phyloP scores from a whole-genome alignment of 2,329 filamentous ascomycete genomes.

The Thielaviopsis punctulata region DNA sequence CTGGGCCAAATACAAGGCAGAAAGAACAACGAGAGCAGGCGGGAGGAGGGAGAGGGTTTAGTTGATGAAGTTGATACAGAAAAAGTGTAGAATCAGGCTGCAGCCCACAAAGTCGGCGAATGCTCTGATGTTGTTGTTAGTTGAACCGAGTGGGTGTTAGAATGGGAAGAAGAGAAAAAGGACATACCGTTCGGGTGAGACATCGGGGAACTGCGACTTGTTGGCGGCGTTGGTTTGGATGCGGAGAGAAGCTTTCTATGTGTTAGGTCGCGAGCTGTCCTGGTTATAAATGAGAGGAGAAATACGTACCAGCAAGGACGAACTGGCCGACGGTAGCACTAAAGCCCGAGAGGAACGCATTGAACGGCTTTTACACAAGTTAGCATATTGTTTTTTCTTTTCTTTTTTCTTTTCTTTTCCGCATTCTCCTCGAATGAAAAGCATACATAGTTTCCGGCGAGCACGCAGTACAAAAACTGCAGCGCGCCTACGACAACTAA shows the following conservation, averaged over 20 bases:
- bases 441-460: conserved; percentile 88
- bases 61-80: conserved; percentile 99
- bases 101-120: conserved; percentile 95
- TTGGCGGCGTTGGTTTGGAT: conserved; percentile 84
- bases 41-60: conserved; percentile 25
- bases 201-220: conserved; percentile 55
- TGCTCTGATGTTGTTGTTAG: conserved; percentile 36
- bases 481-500: conserved; percentile 70
- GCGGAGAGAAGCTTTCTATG: conserved; percentile 45
- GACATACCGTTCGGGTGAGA: conserved; percentile 62
- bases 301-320: conserved; percentile 61
- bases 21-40: neutral
- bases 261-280: neutral
- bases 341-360: conserved; percentile 94
- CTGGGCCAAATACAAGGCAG: neutral
- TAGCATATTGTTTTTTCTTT: neutral
- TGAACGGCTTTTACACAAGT: conserved; percentile 60
- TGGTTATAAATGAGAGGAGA: neutral
- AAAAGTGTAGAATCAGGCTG: conserved; percentile 91
- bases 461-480: conserved; percentile 83
- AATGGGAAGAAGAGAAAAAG: neutral
- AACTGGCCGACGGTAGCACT: conserved; percentile 91
- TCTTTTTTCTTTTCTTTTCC: neutral
- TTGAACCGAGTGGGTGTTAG: neutral
- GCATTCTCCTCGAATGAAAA: neutral